Evolutionary conservation across 257 asterid genomes (phyloP), one percentile per base, ranked within the genome.

Genomic region (Eucommia ulmoides): DNA sequence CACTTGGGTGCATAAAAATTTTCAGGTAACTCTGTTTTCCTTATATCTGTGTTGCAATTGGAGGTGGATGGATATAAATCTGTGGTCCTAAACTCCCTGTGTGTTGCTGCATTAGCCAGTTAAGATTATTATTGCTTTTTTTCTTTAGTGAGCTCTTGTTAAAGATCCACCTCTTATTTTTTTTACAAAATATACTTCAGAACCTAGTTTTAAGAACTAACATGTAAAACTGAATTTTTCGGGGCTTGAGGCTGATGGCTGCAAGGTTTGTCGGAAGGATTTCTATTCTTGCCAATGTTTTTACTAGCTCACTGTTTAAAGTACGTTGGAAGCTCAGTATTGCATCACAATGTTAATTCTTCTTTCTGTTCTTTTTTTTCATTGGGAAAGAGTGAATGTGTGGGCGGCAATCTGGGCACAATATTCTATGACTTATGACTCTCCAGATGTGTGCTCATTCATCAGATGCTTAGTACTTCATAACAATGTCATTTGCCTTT

Each of bases 1-100:
- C 45, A 38, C 45, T 18, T 38, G 45, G 45, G 45, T 38, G 45
- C 45, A 38, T 18, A 38, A 38, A 38, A 38, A 38, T 38, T 38
- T 38, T 38, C 45, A 38, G 45, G 45, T 38, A 12, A 38, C 10
- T 38, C n/a, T 38, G 6, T 15, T 6, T 3, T 4, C 45, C n/a
- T 6, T 38, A 2, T 12, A 26, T 26, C 38, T 4, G 38, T 26
- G 6, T 26, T 26, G 6, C 12, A 4, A 26, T 26, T 26, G 12
- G 38, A 26, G 38, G 38, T 12, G 12, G 38, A 26, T 26, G 38
- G 38, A 26, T 26, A 6, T 12, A 26, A 26, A 12, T 26, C 6
- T 26, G 38, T 26, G 38, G 6, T 6, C 8, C 12, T 6, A 6
- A 26, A 26, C 12, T 26, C 12, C 12, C 12, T 26, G 12, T n/a